A percentile compares a stretch with the other conserved stretches of the same genome.
phyloP scores from a whole-genome alignment of 345 rosid species.

The Sonneratia alba region DNA sequence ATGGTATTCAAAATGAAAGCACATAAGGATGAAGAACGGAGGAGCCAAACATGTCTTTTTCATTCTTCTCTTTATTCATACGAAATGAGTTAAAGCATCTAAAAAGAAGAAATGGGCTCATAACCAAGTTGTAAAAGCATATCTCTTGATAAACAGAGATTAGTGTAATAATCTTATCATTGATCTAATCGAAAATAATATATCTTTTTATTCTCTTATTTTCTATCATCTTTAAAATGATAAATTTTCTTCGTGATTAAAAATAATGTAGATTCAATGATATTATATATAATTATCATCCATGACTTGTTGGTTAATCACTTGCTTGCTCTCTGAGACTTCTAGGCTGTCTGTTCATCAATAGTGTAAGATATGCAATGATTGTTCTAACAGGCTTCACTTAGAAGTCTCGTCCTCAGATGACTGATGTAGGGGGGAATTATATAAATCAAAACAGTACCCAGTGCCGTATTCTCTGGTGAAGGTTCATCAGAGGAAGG shows the following conservation, averaged over 20 bases:
- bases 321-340: not conserved
- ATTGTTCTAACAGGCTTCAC: not conserved
- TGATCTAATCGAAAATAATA: no score
- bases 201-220: no score
- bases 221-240: no score
- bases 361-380: not conserved
- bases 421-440: not conserved
- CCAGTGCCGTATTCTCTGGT: not conserved
- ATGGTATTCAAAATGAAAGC: no score
- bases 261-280: not conserved
- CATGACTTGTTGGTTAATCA: not conserved
- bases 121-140: not conserved
- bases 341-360: not conserved
- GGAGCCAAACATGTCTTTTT: not conserved
- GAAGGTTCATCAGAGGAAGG: not conserved
- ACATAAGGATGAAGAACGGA: not conserved
- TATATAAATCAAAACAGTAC: not conserved
- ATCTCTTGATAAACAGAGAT: no score
- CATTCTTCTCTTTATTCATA: not conserved
- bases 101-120: not conserved
- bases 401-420: not conserved
- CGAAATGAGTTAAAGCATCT: not conserved
- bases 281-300: not conserved
- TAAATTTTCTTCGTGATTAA: no score
- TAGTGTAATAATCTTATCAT: no score